A percentile compares a stretch with the other conserved stretches of the same genome.
Conservation (phyloP, 129 eudicot species). For the Smallanthus sonchifolius region DNA sequence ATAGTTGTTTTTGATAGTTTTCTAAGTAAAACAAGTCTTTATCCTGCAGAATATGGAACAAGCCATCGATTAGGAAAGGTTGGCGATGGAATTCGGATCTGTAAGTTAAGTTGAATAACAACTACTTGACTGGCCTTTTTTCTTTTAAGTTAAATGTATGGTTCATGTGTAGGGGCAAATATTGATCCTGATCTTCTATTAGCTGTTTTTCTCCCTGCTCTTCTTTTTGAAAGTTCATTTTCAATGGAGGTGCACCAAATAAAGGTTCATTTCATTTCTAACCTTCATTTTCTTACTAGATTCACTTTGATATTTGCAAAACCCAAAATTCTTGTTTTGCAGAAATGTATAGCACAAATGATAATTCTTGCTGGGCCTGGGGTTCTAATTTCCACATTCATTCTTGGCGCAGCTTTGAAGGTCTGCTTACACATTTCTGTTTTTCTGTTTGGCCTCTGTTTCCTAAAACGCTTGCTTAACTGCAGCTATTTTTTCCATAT, state of each 20-base stretch:
- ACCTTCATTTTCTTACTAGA: background rate
- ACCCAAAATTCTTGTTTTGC: constrained; percentile 16
- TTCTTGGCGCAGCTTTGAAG: constrained; percentile 81
- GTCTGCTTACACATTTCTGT: constrained; percentile 30
- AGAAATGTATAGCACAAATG: constrained; percentile 91
- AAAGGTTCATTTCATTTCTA: constrained; percentile 64
- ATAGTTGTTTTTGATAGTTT: background rate
- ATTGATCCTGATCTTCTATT: constrained; percentile 90
- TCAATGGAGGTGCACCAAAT: constrained; percentile 96
- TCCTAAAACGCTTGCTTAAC: background rate
- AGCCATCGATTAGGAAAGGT: constrained; percentile 56
- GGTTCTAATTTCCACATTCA: constrained; percentile 83
- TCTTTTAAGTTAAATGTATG: background rate
- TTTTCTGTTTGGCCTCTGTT: constrained; percentile 1
- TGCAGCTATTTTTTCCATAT: constrained; percentile 79
- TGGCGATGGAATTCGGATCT: constrained; percentile 74
- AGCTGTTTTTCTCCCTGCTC: constrained; percentile 98
- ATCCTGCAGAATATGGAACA: constrained; percentile 72
- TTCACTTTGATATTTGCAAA: background rate
- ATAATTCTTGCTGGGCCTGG: constrained; percentile 98
- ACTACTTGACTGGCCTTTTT: background rate
- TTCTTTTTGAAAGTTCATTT: constrained; percentile 96
- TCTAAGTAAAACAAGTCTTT: background rate
- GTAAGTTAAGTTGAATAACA: constrained; percentile 54
- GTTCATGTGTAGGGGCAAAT: constrained; percentile 66